Conservation (phyloP, 331 rosid genomes). For the Stylosanthes scabra region DNA sequence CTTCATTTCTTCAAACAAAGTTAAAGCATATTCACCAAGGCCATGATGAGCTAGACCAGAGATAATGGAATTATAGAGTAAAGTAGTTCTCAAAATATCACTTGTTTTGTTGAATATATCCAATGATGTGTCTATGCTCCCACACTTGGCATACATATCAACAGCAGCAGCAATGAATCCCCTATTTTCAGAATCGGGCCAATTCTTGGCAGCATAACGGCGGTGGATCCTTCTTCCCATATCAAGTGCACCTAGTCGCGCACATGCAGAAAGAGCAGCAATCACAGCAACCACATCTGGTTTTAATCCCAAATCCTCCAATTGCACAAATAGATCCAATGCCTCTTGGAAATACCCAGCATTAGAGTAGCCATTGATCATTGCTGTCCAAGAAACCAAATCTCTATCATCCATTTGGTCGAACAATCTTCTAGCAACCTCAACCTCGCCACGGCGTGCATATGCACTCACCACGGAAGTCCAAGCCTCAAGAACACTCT, state of each 20-base stretch:
- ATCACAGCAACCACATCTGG: conserved; percentile 47
- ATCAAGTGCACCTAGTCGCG: conserved; percentile 50
- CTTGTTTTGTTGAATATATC: conserved; percentile 46
- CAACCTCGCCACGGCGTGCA: conserved; percentile 49
- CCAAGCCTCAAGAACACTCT: conserved; percentile 42
- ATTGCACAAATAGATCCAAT: conserved; percentile 47
- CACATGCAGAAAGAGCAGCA: conserved; percentile 52
- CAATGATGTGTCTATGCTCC: conserved; percentile 49
- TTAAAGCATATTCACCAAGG: conserved; percentile 43
- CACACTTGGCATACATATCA: conserved; percentile 64
- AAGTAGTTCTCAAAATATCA: conserved; percentile 37
- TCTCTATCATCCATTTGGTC: conserved; percentile 47
- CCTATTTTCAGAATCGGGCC: conserved; percentile 4
- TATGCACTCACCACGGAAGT: conserved; percentile 53
- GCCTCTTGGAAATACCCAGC: conserved; percentile 51
- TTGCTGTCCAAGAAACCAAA: conserved; percentile 52
- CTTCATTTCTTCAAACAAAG: conserved; percentile 46
- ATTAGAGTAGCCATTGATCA: conserved; percentile 49
- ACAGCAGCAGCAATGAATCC: conserved; percentile 48
- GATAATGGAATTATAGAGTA: conserved; percentile 48
- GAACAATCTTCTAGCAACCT: conserved; percentile 50
- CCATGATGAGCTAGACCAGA: conserved; percentile 65
- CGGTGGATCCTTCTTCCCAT: conserved; percentile 55
- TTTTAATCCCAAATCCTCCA: conserved; percentile 46
- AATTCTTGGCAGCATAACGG: conserved; percentile 43